phyloP scores from a whole-genome alignment of 148 eudicot genomes.

The Chenopodium album region DNA sequence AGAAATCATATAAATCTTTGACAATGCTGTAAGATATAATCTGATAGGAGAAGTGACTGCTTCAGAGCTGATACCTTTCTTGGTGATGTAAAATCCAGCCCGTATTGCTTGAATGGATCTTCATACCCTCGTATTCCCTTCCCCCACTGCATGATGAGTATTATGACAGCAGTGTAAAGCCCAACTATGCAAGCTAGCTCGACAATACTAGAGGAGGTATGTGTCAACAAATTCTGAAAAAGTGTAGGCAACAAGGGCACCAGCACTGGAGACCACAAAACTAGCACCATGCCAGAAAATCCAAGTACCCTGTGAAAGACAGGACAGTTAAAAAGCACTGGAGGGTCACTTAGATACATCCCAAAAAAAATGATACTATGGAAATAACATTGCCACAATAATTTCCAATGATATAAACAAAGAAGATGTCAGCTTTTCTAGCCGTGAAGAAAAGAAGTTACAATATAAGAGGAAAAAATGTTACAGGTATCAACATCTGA shows the following conservation, averaged over 20 bases:
- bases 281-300: slow-evolving; percentile 76
- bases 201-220: slow-evolving; percentile 46
- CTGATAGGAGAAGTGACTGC: not conserved
- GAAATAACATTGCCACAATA: not conserved
- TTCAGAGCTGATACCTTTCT: slow-evolving; percentile 45
- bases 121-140: slow-evolving; percentile 86
- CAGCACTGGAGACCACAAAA: slow-evolving; percentile 87
- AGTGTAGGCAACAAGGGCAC: slow-evolving; percentile 83
- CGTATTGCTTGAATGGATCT: slow-evolving; percentile 75
- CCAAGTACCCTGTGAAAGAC: slow-evolving; percentile 63
- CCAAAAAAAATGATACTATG: no score
- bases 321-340: slow-evolving; percentile 4
- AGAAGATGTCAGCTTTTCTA: not conserved
- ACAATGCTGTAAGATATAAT: no score
- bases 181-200: slow-evolving; percentile 82
- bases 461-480: not conserved
- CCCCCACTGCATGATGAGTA: slow-evolving; percentile 80
- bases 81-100: slow-evolving; percentile 67
- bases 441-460: not conserved
- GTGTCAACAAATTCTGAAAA: slow-evolving; percentile 66
- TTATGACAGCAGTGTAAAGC: slow-evolving; percentile 64
- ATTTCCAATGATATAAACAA: not conserved
- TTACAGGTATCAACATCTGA: not conserved
- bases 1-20: not conserved
- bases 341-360: not conserved